Conservation (phyloP, 2,329 filamentous ascomycete species). For the Hypocreales sp. region DNA sequence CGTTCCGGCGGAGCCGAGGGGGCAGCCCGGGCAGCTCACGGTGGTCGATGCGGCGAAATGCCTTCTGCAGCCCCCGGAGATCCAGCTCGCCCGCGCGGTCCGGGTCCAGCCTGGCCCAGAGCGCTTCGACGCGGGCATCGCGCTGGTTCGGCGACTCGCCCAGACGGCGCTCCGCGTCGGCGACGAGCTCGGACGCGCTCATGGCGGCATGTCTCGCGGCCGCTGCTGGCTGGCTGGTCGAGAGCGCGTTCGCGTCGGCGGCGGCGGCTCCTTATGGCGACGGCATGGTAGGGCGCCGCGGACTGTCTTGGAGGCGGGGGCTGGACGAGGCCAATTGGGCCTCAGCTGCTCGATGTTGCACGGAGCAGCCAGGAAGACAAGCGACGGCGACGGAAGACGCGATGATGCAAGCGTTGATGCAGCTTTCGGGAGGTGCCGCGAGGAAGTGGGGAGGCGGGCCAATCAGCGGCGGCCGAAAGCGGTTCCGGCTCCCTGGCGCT, state of each 20-base stretch:
- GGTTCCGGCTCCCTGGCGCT: too few species aligned
- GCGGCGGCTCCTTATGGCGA: not conserved
- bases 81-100: slow-evolving; percentile 67
- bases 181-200: slow-evolving; percentile 30
- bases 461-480: too few species aligned
- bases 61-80: slow-evolving; percentile 68
- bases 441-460: too few species aligned
- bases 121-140: slow-evolving; percentile 65
- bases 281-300: too few species aligned
- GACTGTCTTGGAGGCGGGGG: too few species aligned
- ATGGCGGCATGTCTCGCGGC: slow-evolving; percentile 19
- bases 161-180: slow-evolving; percentile 46
- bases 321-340: too few species aligned
- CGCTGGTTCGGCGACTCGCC: slow-evolving; percentile 63
- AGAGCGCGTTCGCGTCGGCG: slow-evolving; percentile 5
- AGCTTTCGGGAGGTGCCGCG: too few species aligned
- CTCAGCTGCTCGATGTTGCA: too few species aligned
- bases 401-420: too few species aligned
- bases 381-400: too few species aligned
- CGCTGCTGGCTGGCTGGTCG: slow-evolving; percentile 1
- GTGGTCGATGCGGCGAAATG: slow-evolving; percentile 78
- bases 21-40: slow-evolving; percentile 40
- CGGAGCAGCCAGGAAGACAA: too few species aligned
- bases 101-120: slow-evolving; percentile 75
- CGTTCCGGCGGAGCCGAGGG: not conserved